A percentile compares a stretch with the other conserved stretches of the same genome.
Conservation (phyloP, 257 asterid genomes). For the Solanum chmielewskii region DNA sequence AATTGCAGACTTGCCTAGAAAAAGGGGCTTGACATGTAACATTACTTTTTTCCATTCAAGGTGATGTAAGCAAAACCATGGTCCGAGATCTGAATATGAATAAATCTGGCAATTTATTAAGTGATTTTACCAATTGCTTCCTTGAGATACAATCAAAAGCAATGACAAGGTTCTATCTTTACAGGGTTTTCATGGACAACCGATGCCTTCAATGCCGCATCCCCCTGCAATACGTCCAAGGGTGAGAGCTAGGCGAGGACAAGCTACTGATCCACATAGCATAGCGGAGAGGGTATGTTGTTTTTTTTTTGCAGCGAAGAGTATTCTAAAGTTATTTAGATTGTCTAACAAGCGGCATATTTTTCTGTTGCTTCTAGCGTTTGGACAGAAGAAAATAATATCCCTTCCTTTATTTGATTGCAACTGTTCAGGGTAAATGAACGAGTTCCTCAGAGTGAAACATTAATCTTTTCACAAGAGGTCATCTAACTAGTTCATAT, state of each 20-base stretch:
- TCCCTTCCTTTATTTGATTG: not conserved
- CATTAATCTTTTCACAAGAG: not conserved
- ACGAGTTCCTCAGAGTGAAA: not conserved
- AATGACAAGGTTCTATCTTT: not conserved
- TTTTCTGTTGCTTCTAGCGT: not conserved
- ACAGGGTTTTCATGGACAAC: conserved; percentile 85
- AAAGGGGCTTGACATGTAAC: not conserved
- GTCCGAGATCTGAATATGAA: not conserved
- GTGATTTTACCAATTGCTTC: not conserved
- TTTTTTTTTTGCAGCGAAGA: not conserved
- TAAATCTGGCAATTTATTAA: not conserved
- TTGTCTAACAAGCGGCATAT: not conserved
- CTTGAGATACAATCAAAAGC: not conserved
- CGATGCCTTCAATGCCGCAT: conserved; percentile 56
- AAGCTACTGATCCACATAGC: conserved; percentile 99
- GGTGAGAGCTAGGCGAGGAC: conserved; percentile 98
- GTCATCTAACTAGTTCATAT: not conserved
- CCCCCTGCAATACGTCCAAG: conserved; percentile 89
- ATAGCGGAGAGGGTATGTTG: conserved; percentile 92
- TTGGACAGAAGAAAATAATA: not conserved
- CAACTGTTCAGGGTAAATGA: not conserved
- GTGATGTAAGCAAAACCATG: not conserved
- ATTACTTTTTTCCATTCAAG: not conserved
- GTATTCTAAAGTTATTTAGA: not conserved
- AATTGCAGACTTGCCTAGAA: not conserved